These are phyloP conservation scores for Solanum stenotomum DNA, from an alignment of 257 asterid genomes.

Conservation along the genomic window DNA sequence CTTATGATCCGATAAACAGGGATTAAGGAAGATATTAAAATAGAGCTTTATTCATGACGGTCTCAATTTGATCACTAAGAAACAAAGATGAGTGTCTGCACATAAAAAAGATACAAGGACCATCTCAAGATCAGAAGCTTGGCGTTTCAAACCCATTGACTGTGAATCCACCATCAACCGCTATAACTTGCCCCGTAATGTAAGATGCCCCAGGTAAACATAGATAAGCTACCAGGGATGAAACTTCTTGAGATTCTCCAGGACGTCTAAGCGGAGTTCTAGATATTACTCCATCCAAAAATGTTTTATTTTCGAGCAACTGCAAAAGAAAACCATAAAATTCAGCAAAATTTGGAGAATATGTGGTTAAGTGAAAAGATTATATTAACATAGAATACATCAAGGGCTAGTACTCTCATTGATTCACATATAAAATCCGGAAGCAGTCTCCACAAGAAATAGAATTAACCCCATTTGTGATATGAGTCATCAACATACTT, in stretches of 20 bases:
- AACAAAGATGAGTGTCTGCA: background rate
- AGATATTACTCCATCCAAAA: slow-evolving; percentile 40
- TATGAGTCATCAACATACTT: background rate
- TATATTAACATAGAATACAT: background rate
- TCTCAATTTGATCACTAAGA: background rate
- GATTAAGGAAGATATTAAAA: background rate
- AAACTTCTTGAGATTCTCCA: slow-evolving; percentile 74
- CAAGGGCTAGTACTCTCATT: background rate
- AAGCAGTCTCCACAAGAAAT: background rate
- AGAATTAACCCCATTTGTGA: background rate
- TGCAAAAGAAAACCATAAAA: slow-evolving; percentile 17
- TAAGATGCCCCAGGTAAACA: slow-evolving; percentile 89
- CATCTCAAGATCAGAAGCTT: background rate
- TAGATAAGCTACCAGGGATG: slow-evolving; percentile 72
- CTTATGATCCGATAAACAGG: background rate
- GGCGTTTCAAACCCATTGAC: slow-evolving; percentile 45
- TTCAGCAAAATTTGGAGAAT: background rate
- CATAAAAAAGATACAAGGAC: background rate
- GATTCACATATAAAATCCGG: background rate
- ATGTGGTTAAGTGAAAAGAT: background rate
- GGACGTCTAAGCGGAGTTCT: slow-evolving; percentile 75
- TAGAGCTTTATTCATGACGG: background rate
- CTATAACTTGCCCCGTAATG: slow-evolving; percentile 65
- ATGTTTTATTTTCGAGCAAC: slow-evolving; percentile 59
- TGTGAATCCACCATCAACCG: slow-evolving; percentile 83